Percentiles rank a stretch among this genome's conserved stretches.
These are phyloP conservation scores for Coemansia sp. DNA, from an alignment of 192 early-diverging fungal genomes.

Conservation along the genomic window DNA sequence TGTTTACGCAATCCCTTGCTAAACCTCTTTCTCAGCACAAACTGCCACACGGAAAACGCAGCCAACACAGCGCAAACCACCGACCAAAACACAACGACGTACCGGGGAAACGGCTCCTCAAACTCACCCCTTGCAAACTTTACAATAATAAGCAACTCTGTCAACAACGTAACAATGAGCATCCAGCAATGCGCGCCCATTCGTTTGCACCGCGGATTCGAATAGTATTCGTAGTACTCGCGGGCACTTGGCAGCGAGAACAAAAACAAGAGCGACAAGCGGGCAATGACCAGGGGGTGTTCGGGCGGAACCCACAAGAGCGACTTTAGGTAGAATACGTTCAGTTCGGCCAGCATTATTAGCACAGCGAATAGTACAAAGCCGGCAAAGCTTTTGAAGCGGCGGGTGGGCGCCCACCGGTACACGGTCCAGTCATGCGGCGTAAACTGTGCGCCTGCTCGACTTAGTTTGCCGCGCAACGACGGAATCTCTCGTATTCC, in stretches of 20 bases:
- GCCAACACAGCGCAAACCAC: conserved; percentile 60
- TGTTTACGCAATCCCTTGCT: no score
- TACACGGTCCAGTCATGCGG: conserved; percentile 94
- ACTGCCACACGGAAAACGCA: conserved; percentile 77
- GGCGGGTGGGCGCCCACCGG: conserved; percentile 85
- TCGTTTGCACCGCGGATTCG: conserved; percentile 75
- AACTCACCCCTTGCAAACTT: conserved; percentile 92
- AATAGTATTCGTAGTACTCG: conserved; percentile 89
- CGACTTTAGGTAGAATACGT: conserved; percentile 93
- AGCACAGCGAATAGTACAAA: conserved; percentile 69
- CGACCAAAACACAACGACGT: conserved; percentile 75
- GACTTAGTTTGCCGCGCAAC: conserved; percentile 80
- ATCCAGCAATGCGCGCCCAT: conserved; percentile 95
- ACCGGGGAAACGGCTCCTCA: conserved; percentile 67
- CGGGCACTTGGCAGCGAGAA: conserved; percentile 82
- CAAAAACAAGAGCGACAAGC: conserved; percentile 79
- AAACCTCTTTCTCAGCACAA: conserved; percentile 38
- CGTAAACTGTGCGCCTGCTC: conserved; percentile 89
- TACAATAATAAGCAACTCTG: conserved; percentile 87
- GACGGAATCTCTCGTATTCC: conserved; percentile 83
- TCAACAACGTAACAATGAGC: conserved; percentile 79
- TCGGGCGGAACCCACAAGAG: conserved; percentile 90
- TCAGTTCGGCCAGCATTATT: conserved; percentile 71
- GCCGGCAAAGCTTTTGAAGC: conserved; percentile 83
- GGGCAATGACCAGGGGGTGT: conserved; percentile 74